Evolutionary conservation across 148 eudicot species (phyloP).

Genomic region (Cornus controversa): DNA sequence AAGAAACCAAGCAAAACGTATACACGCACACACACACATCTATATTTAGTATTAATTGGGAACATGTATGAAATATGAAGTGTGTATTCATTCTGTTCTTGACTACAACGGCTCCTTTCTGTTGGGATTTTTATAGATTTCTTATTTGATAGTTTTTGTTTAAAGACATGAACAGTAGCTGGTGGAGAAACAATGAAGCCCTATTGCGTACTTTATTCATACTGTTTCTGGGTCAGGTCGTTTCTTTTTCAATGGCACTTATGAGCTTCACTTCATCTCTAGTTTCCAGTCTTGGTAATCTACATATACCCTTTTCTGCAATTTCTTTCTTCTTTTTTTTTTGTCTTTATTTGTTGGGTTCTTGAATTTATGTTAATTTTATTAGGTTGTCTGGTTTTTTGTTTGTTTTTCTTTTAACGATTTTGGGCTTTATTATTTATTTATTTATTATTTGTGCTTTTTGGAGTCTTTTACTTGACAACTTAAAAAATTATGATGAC

Average conservation of each 20-base stretch:
- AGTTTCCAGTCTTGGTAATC: conserved; percentile 47
- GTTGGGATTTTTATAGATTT: conserved; percentile 13
- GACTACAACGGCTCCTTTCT: not conserved
- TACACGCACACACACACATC: not conserved
- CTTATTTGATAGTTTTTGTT: conserved; percentile 2
- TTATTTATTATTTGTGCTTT: too few species aligned
- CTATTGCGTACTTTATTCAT: conserved; percentile 19
- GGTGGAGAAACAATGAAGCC: conserved; percentile 27
- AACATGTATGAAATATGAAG: too few species aligned
- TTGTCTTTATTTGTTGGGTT: not conserved
- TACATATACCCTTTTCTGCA: not conserved
- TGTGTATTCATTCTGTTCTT: not conserved
- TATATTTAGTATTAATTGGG: not conserved
- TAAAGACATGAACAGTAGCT: conserved; percentile 11
- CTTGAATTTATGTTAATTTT: not conserved
- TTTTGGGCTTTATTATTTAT: not conserved
- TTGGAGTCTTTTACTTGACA: not conserved
- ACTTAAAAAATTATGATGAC: not conserved
- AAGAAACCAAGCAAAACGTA: not conserved
- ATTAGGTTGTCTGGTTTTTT: not conserved
- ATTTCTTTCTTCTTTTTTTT: not conserved
- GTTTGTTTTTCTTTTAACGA: not conserved
- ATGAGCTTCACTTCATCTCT: conserved; percentile 52
- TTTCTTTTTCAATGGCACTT: conserved; percentile 56
- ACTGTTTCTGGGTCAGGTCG: conserved; percentile 60